Conservation (phyloP, 2,329 filamentous ascomycete species). For the Aspergillus latus region DNA sequence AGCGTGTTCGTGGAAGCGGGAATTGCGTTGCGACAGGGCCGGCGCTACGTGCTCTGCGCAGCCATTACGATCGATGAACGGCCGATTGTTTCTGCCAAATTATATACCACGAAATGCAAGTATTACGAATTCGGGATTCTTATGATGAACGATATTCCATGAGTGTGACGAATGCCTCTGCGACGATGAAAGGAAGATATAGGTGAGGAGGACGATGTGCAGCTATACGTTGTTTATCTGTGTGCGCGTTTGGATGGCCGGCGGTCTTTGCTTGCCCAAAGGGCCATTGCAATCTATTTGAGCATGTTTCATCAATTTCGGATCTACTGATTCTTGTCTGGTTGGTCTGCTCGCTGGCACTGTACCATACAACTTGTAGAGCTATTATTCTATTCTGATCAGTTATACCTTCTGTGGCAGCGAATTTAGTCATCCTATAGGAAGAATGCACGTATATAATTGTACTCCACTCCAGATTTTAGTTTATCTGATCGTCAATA, state of each 20-base stretch:
- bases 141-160: slow-evolving; percentile 23
- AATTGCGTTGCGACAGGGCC: slow-evolving; percentile 1
- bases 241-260: background rate
- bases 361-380: slow-evolving; percentile 3
- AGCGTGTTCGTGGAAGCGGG: background rate
- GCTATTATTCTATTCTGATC: background rate
- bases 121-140: slow-evolving; percentile 7
- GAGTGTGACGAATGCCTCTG: slow-evolving; percentile 25
- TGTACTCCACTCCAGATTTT: no score
- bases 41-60: background rate
- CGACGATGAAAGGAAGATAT: slow-evolving; percentile 17
- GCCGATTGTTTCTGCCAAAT: background rate
- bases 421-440: no score
- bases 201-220: background rate
- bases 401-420: no score
- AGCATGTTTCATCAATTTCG: background rate
- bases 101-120: slow-evolving; percentile 7
- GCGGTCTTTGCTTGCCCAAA: background rate
- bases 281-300: background rate
- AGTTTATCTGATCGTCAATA: no score
- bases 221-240: slow-evolving; percentile 2
- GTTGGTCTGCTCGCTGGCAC: background rate
- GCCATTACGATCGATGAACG: slow-evolving; percentile 1
- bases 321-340: background rate
- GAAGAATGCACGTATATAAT: no score